Evolutionary conservation across 129 eudicot species (phyloP), one percentile per base, ranked within the genome.

Genomic region (Flaveria brownii): DNA sequence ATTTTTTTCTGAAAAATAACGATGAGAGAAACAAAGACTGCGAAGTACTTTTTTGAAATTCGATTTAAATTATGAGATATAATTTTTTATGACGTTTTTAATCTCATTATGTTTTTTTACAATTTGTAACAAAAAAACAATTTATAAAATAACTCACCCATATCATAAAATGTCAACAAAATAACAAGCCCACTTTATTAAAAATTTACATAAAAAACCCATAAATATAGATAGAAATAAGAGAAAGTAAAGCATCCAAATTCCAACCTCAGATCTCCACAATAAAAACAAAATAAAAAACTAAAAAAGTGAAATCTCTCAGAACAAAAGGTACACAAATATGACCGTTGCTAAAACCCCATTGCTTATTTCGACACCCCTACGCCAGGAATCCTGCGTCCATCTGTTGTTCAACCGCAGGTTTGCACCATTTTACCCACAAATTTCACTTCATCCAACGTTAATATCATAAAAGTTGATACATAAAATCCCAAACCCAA

Each of bases 281-380:
- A 28, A 69, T 17, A 52, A 73, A 65, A 18, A 52, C 14, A 52
- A 72, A 52, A 14, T 30, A 14, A 62, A 61, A 61, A 63, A 18
- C 8, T 15, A 20, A 22, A 13, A 73, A 42, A 39, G 49, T 8
- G 50, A 17, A 65, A 52, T 2, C 14, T 13, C 12, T 20, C 49
- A 51, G 30, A 60, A 51, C 52, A 46, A 64, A 80, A 67, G 51
- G 84, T 80, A 74, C 80, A 80, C 47, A 56, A 42, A 73, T 54
- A 55, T 80, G 80, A 80, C 84, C 84, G 84, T 80, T 80, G 84
- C 70, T 23, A 43, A 64, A 68, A 47, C 73, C 75, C 68, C 20
- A 41, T 52, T 71, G 64, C 82, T 72, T 73, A 46, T 73, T 80
- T 80, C 64, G 83, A 73, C 83, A 73, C 56, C 11, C 10, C 60